These are phyloP conservation scores for Monilinia aucupariae DNA, from an alignment of 2,329 filamentous ascomycete genomes.

Conservation along the genomic window DNA sequence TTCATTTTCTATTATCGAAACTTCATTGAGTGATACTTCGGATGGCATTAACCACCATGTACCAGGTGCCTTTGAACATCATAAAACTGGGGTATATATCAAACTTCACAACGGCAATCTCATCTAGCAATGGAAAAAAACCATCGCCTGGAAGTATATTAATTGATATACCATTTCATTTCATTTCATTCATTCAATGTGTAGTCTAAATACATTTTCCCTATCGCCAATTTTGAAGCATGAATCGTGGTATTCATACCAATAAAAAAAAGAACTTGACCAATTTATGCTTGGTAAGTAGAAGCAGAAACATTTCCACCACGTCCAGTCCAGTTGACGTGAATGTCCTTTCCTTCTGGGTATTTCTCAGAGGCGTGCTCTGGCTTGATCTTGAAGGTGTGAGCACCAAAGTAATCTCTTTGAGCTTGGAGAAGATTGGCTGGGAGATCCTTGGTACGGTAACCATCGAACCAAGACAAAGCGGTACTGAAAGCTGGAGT, in stretches of 20 bases:
- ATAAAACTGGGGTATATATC: too few species aligned
- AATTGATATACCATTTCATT: background rate
- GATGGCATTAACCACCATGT: too few species aligned
- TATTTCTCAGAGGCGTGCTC: conserved; percentile 73
- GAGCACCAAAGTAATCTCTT: conserved; percentile 98
- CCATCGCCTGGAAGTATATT: too few species aligned
- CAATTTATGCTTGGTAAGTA: conserved; percentile 83
- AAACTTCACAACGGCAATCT: too few species aligned
- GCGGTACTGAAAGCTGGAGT: conserved; percentile 95
- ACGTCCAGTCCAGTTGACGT: conserved; percentile 99
- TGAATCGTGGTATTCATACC: background rate
- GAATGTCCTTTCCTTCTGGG: conserved; percentile 79
- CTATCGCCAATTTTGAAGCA: conserved; percentile 8
- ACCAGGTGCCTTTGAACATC: too few species aligned
- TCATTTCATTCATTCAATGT: conserved; percentile 13
- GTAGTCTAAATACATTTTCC: conserved; percentile 14
- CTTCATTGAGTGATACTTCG: too few species aligned
- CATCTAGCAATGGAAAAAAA: too few species aligned
- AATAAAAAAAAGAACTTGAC: conserved; percentile 2
- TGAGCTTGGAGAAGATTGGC: conserved; percentile 98
- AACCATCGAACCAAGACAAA: conserved; percentile 97
- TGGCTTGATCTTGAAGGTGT: conserved; percentile 86
- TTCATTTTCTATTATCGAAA: too few species aligned
- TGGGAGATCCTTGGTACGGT: conserved; percentile 93
- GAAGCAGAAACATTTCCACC: conserved; percentile 96